Evolutionary conservation across 2,329 filamentous ascomycete species (phyloP), one percentile per base, ranked within the genome.

Genomic region (Dothiorella sarmentorum): DNA sequence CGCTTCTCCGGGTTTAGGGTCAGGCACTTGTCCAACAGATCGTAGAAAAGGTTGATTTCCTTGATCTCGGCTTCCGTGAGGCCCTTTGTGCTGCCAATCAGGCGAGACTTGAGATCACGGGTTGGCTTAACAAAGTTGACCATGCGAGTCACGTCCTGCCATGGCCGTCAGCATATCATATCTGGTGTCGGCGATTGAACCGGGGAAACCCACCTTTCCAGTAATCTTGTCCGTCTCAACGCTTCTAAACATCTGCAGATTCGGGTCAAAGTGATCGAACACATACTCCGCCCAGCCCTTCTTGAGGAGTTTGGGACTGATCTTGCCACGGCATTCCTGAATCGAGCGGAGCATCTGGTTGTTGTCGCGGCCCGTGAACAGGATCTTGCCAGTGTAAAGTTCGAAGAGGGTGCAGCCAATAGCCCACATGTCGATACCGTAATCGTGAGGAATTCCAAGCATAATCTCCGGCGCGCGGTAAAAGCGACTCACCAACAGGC

Each of bases 281-380:
- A 87, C 85, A 61, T 95, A 82, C 63, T 90, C 82, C 4, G 56
- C 56, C 56, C 56, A 58, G 2, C 92, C 91, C 55, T 89, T 88
- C 66, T 90, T 91, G 68, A 96, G 86, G 62, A 97, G 80, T 74
- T 97, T 97, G 45, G 89, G 85, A 27, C 90, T 92, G 63, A 97
- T 87, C 74, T 92, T 95, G 68, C 94, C 94, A 47, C 95, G 87
- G 66, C 93, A 91, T 71, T 99, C 93, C 86, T 97, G 96, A 66
- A 99, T 96, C 18, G 89, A 87, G 63, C 90, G 89, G 61, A 99
- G 84, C 94, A 99, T 99, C 76, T 96, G 91, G 70, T 99, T 99
- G 78, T 99, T 99, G 76, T 90, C 94, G 63, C 90, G 85, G 60
- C 94, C 94, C 1, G 91, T 91, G 72, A 99, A 99, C 29, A 99